phyloP scores from a whole-genome alignment of 345 rosid genomes.

The Kernera saxatilis region DNA sequence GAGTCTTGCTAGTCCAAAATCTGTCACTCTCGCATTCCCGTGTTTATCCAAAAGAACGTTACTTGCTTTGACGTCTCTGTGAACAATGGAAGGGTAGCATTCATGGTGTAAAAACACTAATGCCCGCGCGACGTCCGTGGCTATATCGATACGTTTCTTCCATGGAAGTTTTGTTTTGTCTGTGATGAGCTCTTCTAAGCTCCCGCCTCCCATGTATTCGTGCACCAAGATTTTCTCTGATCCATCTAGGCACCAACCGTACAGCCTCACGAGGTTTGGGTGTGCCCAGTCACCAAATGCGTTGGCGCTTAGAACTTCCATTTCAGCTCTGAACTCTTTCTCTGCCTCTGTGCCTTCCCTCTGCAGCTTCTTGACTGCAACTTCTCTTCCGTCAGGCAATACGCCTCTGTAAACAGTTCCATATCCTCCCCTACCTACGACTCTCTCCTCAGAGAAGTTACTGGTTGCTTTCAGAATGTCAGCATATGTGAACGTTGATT shows the following conservation, averaged over 20 bases:
- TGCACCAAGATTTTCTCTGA: conserved; percentile 77
- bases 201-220: conserved; percentile 88
- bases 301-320: conserved; percentile 81
- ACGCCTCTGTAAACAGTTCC: conserved; percentile 77
- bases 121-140: conserved; percentile 68
- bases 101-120: conserved; percentile 84
- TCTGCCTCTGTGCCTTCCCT: conserved; percentile 85
- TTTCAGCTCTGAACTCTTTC: conserved; percentile 79
- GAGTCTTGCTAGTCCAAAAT: conserved; percentile 84
- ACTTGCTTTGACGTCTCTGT: conserved; percentile 94
- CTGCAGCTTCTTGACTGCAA: conserved; percentile 88
- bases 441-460: conserved; percentile 63
- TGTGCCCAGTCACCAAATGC: conserved; percentile 89
- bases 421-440: conserved; percentile 85
- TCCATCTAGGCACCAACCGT: conserved; percentile 86
- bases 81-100: conserved; percentile 82
- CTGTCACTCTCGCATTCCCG: conserved; percentile 77
- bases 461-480: conserved; percentile 83
- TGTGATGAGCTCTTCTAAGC: conserved; percentile 69
- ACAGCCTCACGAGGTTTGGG: conserved; percentile 80
- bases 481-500: conserved; percentile 66
- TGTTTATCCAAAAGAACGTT: conserved; percentile 68
- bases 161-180: conserved; percentile 58
- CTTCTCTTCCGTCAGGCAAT: conserved; percentile 77
- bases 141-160: conserved; percentile 53